Evolutionary conservation across 2,329 filamentous ascomycete genomes (phyloP).

Genomic region (Triangularia setosa): DNA sequence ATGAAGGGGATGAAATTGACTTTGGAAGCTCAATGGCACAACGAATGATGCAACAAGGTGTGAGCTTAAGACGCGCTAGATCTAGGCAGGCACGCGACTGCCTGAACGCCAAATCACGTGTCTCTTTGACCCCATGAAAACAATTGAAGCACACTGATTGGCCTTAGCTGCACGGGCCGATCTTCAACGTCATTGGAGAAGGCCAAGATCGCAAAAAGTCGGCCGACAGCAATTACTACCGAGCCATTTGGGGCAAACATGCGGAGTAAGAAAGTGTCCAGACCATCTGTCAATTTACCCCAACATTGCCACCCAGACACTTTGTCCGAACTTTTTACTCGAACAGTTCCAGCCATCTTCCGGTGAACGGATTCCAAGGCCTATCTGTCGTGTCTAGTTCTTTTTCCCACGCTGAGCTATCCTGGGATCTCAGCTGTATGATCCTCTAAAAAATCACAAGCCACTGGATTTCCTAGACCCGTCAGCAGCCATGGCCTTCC

Average conservation of each 20-base stretch:
- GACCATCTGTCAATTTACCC: conserved; percentile 8
- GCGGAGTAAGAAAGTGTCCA: neutral
- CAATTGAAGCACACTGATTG: conserved; percentile 16
- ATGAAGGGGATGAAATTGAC: neutral
- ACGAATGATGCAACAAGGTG: neutral
- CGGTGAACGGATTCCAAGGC: neutral
- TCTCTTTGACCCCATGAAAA: neutral
- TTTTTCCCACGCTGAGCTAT: neutral
- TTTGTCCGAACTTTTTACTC: neutral
- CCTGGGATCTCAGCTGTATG: neutral
- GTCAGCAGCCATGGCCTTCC: conserved; percentile 36
- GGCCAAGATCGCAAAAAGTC: conserved; percentile 15
- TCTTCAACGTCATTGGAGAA: conserved; percentile 12
- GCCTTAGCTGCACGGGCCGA: neutral
- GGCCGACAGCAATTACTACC: conserved; percentile 1
- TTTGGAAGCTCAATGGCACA: neutral
- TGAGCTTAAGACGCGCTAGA: neutral
- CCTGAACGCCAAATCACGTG: conserved; percentile 28
- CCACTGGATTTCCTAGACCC: neutral
- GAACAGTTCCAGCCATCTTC: neutral
- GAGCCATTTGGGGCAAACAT: conserved; percentile 3
- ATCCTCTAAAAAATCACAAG: neutral
- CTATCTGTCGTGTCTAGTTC: neutral
- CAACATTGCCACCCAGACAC: conserved; percentile 5
- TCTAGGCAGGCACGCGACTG: conserved; percentile 18